These are phyloP conservation scores for Vigna mungo DNA, from an alignment of 306 rosid genomes.

Conservation along the genomic window DNA sequence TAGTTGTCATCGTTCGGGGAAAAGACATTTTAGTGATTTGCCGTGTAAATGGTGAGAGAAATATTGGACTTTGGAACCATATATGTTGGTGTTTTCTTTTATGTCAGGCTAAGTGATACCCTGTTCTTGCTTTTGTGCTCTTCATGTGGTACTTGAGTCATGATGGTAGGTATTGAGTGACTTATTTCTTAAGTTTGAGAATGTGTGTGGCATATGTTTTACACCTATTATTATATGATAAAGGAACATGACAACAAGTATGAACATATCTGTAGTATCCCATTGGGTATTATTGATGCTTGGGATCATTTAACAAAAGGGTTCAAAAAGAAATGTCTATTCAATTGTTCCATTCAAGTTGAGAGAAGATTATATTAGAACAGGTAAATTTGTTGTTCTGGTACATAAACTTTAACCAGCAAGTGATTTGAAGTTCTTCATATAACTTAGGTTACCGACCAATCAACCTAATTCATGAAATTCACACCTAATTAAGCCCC, in stretches of 20 bases:
- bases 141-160: neutral
- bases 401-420: too few species aligned
- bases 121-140: neutral
- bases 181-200: conserved; percentile 3
- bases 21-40: neutral
- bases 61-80: neutral
- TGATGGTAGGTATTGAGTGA: neutral
- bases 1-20: neutral
- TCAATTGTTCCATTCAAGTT: too few species aligned
- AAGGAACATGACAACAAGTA: neutral
- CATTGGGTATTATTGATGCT: neutral
- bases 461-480: neutral
- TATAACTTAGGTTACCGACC: neutral
- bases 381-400: too few species aligned
- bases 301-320: neutral
- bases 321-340: too few species aligned
- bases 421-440: neutral
- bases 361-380: too few species aligned
- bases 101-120: neutral
- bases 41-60: neutral
- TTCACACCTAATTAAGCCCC: neutral
- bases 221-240: neutral
- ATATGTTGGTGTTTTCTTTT: neutral
- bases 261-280: neutral
- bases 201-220: neutral